phyloP scores from a whole-genome alignment of 2,329 filamentous ascomycete species.

The Pseudohalonectria lignicola region DNA sequence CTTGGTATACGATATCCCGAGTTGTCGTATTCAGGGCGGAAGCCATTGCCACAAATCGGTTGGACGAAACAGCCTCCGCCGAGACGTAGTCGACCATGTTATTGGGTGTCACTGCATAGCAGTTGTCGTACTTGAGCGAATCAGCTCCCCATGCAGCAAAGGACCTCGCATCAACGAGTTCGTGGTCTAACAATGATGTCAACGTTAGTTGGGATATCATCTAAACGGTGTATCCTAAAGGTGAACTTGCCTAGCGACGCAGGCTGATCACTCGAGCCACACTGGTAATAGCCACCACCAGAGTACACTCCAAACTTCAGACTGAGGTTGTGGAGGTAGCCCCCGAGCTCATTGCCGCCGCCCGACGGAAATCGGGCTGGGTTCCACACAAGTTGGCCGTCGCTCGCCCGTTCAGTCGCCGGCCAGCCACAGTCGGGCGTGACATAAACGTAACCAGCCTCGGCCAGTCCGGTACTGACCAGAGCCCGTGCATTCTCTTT shows the following conservation, averaged over 20 bases:
- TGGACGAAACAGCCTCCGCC: constrained; percentile 23
- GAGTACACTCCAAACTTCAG: constrained; percentile 45
- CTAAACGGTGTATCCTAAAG: not conserved
- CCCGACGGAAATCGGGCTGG: constrained; percentile 36
- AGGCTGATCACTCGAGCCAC: constrained; percentile 27
- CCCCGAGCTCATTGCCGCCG: constrained; percentile 32
- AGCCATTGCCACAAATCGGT: constrained; percentile 35
- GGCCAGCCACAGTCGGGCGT: constrained; percentile 51
- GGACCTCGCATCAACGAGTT: constrained; percentile 26
- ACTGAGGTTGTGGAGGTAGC: constrained; percentile 35
- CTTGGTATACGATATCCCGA: constrained; percentile 33
- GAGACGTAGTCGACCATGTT: constrained; percentile 29
- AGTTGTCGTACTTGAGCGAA: constrained; percentile 43
- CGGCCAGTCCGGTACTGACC: constrained; percentile 35
- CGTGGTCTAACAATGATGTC: constrained; percentile 28
- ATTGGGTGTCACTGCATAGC: constrained; percentile 29
- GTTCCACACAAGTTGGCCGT: constrained; percentile 39
- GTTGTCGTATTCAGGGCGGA: constrained; percentile 23
- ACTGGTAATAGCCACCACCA: constrained; percentile 32
- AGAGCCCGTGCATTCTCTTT: constrained; percentile 40
- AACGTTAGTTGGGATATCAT: not conserved
- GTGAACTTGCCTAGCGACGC: constrained; percentile 33
- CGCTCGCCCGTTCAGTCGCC: constrained; percentile 21
- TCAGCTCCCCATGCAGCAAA: constrained; percentile 34
- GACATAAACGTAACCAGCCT: constrained; percentile 43